phyloP scores from a whole-genome alignment of 2,329 filamentous ascomycete genomes.

The Zasmidium cellare region DNA sequence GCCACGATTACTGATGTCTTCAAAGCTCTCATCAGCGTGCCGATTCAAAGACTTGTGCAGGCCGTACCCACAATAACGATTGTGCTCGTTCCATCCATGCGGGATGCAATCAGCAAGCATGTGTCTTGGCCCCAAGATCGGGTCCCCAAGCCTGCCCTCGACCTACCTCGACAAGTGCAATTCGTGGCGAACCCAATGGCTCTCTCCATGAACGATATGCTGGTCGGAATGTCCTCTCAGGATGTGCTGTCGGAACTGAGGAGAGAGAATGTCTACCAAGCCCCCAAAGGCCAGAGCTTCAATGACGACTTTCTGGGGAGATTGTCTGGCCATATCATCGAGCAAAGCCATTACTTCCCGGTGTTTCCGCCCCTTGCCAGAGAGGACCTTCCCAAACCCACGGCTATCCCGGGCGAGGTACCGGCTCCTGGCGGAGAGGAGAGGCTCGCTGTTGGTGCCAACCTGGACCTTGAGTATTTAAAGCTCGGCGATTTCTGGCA shows the following conservation, averaged over 20 bases:
- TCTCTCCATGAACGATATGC: slow-evolving; percentile 80
- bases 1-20: slow-evolving; percentile 82
- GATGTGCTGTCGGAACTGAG: slow-evolving; percentile 77
- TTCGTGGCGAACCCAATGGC: slow-evolving; percentile 91
- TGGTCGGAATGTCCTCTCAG: slow-evolving; percentile 78
- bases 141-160: slow-evolving; percentile 69
- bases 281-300: slow-evolving; percentile 77
- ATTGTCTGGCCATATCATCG: slow-evolving; percentile 74
- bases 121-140: slow-evolving; percentile 83
- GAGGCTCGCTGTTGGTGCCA: slow-evolving; percentile 67
- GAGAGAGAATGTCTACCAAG: slow-evolving; percentile 63
- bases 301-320: slow-evolving; percentile 63
- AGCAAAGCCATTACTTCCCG: slow-evolving; percentile 89
- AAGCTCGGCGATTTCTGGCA: slow-evolving; percentile 90
- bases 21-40: slow-evolving; percentile 72
- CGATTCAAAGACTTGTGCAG: slow-evolving; percentile 68
- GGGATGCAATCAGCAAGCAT: slow-evolving; percentile 78
- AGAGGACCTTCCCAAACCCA: slow-evolving; percentile 61
- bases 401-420: slow-evolving; percentile 43
- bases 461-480: slow-evolving; percentile 79
- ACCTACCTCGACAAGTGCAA: slow-evolving; percentile 72
- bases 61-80: slow-evolving; percentile 78
- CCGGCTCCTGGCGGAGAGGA: slow-evolving; percentile 39
- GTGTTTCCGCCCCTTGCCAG: slow-evolving; percentile 79
- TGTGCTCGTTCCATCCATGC: slow-evolving; percentile 77